Evolutionary conservation across 257 asterid species (phyloP), one percentile per base, ranked within the genome.

Genomic region (Phtheirospermum japonicum): DNA sequence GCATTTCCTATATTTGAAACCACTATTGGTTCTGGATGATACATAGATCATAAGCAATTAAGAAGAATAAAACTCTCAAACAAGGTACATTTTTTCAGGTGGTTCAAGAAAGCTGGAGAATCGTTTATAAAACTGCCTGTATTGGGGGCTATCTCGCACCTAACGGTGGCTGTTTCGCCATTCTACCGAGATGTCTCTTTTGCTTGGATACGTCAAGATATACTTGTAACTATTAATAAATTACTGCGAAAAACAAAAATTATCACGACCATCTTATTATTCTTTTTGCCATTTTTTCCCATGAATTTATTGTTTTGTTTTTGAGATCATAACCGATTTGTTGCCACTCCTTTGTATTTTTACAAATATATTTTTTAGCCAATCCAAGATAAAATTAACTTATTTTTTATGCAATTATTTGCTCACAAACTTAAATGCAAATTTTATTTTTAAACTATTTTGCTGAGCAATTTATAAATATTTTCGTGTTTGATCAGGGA

Each of bases 171-270:
- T 9, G 89, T 90, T 70, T 62, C 90, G 18, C 98, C 98, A 28
- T 85, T 90, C 76, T 90, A 83, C 76, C 75, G 95, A 73, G 64
- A 63, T 20, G 61, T 17, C 52, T 76, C 94, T 62, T 82, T 88
- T 77, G 95, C 91, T 61, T 90, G 98, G 98, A 83, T 90, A 45
- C 96, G 96, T 64, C 98, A 85, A 80, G 96, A 90, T 75, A 74
- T 90, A 67, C 96, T 90, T 64, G 98, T 90, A 78, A 81, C 86
- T 61, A 55, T n/a, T 48, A 9, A n/a, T 48, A 3, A 23, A 1
- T 23, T 23, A 23, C 3, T 42, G 14, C 7, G 11, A 46, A 46
- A 14, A 50, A 18, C 5, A 50, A 20, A 50, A 8, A 19, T 6
- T 16, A 50, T 50, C 30, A 50, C 57, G 11, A 19, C 57, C 57